Conservation (phyloP, 257 asterid genomes). For the Lavandula angustifolia region DNA sequence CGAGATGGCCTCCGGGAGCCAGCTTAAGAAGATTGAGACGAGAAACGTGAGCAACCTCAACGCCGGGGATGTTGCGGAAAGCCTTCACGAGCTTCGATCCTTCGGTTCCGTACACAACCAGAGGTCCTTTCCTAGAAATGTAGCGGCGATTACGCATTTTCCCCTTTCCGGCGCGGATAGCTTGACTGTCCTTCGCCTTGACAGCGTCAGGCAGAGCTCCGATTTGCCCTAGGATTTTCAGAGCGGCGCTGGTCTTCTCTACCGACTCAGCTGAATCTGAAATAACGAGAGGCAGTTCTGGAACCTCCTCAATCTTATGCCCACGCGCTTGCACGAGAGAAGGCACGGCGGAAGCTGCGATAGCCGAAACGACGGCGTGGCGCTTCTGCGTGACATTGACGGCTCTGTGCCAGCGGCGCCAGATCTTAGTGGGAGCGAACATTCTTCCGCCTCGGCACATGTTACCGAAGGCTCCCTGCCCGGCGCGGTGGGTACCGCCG, state of each 20-base stretch:
- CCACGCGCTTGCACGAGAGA: conserved; percentile 70
- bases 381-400: no score
- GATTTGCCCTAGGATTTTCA: conserved; percentile 47
- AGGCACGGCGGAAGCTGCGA: conserved; percentile 73
- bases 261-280: conserved; percentile 61
- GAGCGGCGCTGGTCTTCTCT: conserved; percentile 57
- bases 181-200: conserved; percentile 67
- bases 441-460: conserved; percentile 70
- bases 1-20: conserved; percentile 83
- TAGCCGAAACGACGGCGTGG: conserved; percentile 40
- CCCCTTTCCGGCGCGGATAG: conserved; percentile 71
- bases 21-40: conserved; percentile 61
- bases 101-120: conserved; percentile 75
- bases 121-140: conserved; percentile 71
- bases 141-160: conserved; percentile 70
- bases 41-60: conserved; percentile 64
- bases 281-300: conserved; percentile 66
- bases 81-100: conserved; percentile 77
- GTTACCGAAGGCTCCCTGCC: conserved; percentile 51
- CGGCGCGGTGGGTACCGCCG: conserved; percentile 88
- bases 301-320: conserved; percentile 62
- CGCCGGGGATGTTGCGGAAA: conserved; percentile 75
- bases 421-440: conserved; percentile 72
- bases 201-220: conserved; percentile 71
- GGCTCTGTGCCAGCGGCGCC: no score